phyloP scores from a whole-genome alignment of 768 basidiomycete genomes.

The Trametes maxima region DNA sequence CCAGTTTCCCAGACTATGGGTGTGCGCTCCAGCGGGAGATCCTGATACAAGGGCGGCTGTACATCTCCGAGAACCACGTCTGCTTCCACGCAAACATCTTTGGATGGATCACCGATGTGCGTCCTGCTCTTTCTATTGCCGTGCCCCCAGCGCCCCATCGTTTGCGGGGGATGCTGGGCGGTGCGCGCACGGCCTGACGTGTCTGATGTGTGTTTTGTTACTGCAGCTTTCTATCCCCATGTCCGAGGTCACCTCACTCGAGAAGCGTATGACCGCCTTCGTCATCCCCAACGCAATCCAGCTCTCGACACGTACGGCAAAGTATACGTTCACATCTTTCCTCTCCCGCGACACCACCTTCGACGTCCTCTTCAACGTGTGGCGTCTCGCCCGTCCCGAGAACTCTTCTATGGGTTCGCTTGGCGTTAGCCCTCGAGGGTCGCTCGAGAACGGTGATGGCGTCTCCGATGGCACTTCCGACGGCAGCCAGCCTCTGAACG shows the following conservation, averaged over 20 bases:
- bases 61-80: conserved; percentile 98
- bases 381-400: conserved; percentile 89
- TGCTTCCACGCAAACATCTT: conserved; percentile 99
- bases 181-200: conserved; percentile 5
- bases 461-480: conserved; percentile 6
- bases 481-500: conserved; percentile 9
- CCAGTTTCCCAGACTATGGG: conserved; percentile 78
- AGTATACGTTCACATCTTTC: conserved; percentile 96
- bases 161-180: not conserved
- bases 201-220: conserved; percentile 9
- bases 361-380: conserved; percentile 95
- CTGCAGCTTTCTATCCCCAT: conserved; percentile 83
- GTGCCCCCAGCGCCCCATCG: not conserved
- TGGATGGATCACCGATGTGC: conserved; percentile 96
- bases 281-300: conserved; percentile 97
- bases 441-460: conserved; percentile 27
- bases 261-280: conserved; percentile 97
- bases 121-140: conserved; percentile 34
- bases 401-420: conserved; percentile 30
- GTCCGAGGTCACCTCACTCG: conserved; percentile 80
- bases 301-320: conserved; percentile 77
- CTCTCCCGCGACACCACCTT: conserved; percentile 94
- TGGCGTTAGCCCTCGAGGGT: conserved; percentile 27
- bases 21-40: conserved; percentile 97
- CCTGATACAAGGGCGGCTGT: conserved; percentile 91